Conservation (phyloP, 202 grass and related monocot species). For the Elaeis oleifera region DNA sequence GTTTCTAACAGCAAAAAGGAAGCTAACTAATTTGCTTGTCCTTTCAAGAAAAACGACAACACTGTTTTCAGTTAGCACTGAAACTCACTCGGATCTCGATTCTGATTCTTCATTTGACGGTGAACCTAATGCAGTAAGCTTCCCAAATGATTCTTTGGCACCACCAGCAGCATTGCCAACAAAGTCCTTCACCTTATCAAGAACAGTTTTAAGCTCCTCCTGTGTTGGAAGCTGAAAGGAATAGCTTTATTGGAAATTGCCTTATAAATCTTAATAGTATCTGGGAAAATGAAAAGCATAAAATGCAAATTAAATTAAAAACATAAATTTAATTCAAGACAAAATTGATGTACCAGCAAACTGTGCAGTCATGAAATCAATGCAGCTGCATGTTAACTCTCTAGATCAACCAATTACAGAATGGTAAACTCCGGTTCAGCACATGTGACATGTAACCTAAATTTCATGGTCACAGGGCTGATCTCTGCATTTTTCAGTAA, state of each 20-base stretch:
- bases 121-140: constrained; percentile 55
- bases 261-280: no score
- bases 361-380: no score
- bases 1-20: neutral
- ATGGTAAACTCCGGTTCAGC: no score
- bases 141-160: constrained; percentile 89
- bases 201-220: constrained; percentile 82
- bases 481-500: no score
- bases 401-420: no score
- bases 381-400: no score
- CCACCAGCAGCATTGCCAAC: constrained; percentile 53
- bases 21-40: neutral
- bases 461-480: no score
- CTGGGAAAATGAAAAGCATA: no score
- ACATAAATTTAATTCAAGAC: neutral
- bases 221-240: constrained; percentile 63
- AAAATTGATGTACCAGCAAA: neutral
- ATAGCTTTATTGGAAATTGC: neutral
- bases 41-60: neutral
- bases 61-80: neutral
- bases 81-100: constrained; percentile 35
- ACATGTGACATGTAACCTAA: no score
- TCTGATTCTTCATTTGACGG: constrained; percentile 38
- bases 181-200: constrained; percentile 91
- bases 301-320: no score